Base-by-base conservation (phyloP, 768 basidiomycete genomes). In the Auriscalpium microsporum region DNA sequence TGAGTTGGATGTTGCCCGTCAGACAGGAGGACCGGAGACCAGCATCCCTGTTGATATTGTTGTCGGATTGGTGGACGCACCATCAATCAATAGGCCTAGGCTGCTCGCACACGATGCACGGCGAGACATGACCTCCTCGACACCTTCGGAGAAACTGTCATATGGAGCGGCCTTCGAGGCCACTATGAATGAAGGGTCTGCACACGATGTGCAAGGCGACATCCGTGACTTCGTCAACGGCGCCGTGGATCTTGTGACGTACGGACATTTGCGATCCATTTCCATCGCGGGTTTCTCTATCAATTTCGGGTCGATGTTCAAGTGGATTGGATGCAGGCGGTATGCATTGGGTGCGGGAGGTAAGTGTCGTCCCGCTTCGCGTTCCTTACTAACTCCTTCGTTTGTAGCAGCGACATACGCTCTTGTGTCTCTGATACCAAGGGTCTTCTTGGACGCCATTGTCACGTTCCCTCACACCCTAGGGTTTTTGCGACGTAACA, bases 301-400 rank as follows among this genome's bases (percentile, higher is more conserved):
- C 37, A 69, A 71, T 11, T 54, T 82, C 8, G 80, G 82, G 1
- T 72, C 73, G 45, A 34, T 81, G 23, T 72, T 73, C 55, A 77
- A 82, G 59, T 82, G 81, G 76, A 62, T 85, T 23, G 75, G 78
- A 35, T 87, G 89, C 2, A 80, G 87, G 52, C 70, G 87, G 38
- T 80, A 88, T 63, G 78, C 82, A 17, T 71, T 92, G 54, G 90
- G 90, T 55, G 84, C 90, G 50, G 90, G 90, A 68, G 87, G 89
- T 91, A 64, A 63, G 79, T 69, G 17, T 37, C 21, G 21, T 21
- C 21, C 21, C 21, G 21, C 21, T 21, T 21, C 21, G 21, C 21
- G 21, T 21, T 21, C 21, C 21, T 21, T 21, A 21, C 21, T 38
- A 19, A 51, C 44, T 46, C 8, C 46, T 10, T 57, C 60, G 33